phyloP scores from a whole-genome alignment of 148 eudicot species.

The Cornus kousa region DNA sequence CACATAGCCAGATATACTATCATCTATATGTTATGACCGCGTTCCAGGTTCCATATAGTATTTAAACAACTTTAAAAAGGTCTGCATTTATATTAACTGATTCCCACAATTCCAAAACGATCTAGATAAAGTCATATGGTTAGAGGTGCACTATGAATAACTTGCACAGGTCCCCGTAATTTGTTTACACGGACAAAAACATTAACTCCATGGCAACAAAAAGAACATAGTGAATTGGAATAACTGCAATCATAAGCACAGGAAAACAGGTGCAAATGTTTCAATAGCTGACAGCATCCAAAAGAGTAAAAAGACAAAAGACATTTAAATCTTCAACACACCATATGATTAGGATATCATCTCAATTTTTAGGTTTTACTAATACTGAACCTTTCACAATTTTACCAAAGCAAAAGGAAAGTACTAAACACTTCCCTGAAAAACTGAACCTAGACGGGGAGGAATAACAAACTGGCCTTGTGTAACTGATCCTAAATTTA shows the following conservation, averaged over 20 bases:
- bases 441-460: neutral
- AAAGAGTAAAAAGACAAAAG: neutral
- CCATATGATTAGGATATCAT: neutral
- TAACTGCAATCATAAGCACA: neutral
- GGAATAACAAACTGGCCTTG: neutral
- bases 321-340: neutral
- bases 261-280: neutral
- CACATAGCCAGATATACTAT: too few relatives aligned
- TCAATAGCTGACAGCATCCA: neutral
- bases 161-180: neutral
- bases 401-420: neutral
- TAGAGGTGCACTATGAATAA: neutral
- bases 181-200: neutral
- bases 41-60: too few relatives aligned
- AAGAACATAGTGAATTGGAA: neutral
- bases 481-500: neutral
- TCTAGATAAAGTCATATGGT: neutral
- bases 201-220: neutral
- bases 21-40: too few relatives aligned
- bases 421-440: neutral
- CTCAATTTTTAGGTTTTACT: neutral
- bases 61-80: neutral
- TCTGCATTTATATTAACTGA: neutral
- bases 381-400: neutral
- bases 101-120: neutral